Conservation (phyloP, 208 protist species). For the Acanthamoeba triangularis region DNA sequence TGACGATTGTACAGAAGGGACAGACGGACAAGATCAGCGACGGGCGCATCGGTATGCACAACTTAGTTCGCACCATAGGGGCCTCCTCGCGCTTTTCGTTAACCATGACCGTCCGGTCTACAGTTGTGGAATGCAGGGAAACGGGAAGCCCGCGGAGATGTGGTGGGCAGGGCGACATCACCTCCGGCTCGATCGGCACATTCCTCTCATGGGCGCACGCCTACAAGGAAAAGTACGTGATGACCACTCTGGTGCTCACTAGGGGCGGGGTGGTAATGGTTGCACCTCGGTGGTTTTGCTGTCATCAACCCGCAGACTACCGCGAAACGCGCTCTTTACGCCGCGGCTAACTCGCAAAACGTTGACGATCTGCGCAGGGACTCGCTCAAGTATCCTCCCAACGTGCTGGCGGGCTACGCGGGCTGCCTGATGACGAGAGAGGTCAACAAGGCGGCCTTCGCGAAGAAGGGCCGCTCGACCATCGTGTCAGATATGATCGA, state of each 20-base stretch:
- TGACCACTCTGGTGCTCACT: too few relatives aligned
- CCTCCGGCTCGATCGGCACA: neutral
- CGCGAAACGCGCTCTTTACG: too few relatives aligned
- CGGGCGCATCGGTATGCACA: slow-evolving; percentile 46
- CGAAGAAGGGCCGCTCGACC: slow-evolving; percentile 73
- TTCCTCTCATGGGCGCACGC: slow-evolving; percentile 44
- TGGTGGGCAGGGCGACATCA: slow-evolving; percentile 87
- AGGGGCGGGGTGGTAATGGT: too few relatives aligned
- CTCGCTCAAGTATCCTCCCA: neutral
- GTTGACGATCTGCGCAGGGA: neutral
- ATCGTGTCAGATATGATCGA: slow-evolving; percentile 81
- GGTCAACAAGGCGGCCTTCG: slow-evolving; percentile 73
- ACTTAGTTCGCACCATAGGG: neutral
- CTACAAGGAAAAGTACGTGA: slow-evolving; percentile 39
- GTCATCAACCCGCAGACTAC: too few relatives aligned
- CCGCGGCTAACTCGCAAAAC: neutral
- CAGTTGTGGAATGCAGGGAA: neutral
- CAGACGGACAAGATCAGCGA: slow-evolving; percentile 87
- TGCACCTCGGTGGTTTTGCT: too few relatives aligned
- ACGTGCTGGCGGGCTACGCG: slow-evolving; percentile 65
- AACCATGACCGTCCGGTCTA: too few relatives aligned
- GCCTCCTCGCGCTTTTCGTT: neutral
- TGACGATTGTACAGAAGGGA: slow-evolving; percentile 91
- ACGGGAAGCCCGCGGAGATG: slow-evolving; percentile 82
- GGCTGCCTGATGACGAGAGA: slow-evolving; percentile 69